These are phyloP conservation scores for Nematodospora anomalae DNA, from an alignment of 1,139 yeast genomes.

Conservation along the genomic window DNA sequence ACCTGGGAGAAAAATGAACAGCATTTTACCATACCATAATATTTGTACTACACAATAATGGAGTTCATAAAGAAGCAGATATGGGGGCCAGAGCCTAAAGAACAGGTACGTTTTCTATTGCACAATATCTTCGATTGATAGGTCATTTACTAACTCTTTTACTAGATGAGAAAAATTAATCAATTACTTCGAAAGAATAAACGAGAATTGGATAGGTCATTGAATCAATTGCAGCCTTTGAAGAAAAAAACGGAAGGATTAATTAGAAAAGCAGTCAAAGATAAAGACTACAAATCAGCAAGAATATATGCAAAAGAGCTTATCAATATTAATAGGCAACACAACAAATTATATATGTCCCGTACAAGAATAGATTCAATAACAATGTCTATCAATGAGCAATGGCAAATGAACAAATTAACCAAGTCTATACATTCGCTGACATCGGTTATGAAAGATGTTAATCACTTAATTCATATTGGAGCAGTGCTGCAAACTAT, in stretches of 20 bases:
- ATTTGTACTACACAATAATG: conserved; percentile 43
- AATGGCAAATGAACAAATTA: conserved; percentile 80
- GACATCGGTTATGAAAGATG: conserved; percentile 85
- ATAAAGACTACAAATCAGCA: conserved; percentile 75
- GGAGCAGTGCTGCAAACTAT: conserved; percentile 84
- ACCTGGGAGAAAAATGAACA: too few relatives aligned
- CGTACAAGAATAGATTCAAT: conserved; percentile 86
- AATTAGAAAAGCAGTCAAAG: conserved; percentile 74
- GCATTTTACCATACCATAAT: too few relatives aligned
- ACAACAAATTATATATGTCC: conserved; percentile 70
- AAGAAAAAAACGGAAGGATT: conserved; percentile 73
- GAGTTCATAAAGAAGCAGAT: conserved; percentile 77
- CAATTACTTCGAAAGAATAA: conserved; percentile 79
- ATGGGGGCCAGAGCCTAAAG: conserved; percentile 96
- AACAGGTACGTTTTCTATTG: conserved; percentile 53
- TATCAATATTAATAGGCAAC: conserved; percentile 71
- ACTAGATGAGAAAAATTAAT: conserved; percentile 75
- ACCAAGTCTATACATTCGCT: conserved; percentile 81
- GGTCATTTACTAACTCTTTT: conserved; percentile 22
- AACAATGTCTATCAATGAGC: conserved; percentile 87
- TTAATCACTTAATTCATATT: conserved; percentile 70
- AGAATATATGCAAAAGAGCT: conserved; percentile 80
- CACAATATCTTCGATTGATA: background rate
- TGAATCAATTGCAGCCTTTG: conserved; percentile 65
- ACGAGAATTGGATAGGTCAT: conserved; percentile 74